Evolutionary conservation across 2,329 filamentous ascomycete genomes (phyloP), one percentile per base, ranked within the genome.

Genomic region (Bipolaris victoriae): DNA sequence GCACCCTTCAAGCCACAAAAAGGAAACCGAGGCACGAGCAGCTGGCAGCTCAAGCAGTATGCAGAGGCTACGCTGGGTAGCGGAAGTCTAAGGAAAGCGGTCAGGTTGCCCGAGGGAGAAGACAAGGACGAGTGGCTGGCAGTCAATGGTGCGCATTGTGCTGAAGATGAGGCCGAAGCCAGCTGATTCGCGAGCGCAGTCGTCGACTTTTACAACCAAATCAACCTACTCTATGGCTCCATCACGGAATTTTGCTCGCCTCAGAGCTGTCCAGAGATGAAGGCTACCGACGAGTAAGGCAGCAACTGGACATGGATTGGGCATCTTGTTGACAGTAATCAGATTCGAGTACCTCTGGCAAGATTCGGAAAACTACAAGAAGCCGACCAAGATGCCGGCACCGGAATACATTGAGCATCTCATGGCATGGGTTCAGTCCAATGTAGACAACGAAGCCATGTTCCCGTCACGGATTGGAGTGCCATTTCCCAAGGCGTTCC

Each of bases 161-260:
- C 33, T 57, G 16, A 44, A 20, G 6, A 22, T 24, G 54, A 22
- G n/a, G 26, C 26, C 43, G 15, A 43, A 45, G n/a, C 49, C 36
- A 40, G 64, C 62, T 64, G 40, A 69, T 22, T 29, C 26, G n/a
- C 9, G 11, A 37, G 29, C 10, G n/a, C 46, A 97, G 93, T 99
- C 82, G 95, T 99, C 81, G 95, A 99, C 80, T 99, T 99, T 80
- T 99, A 99, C 86, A 99, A 99, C 82, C 95, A 99, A 80, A 96
- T 99, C 83, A 99, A 99, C 80, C 86, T 99, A 35, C 88, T 99
- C 58, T 99, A 99, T 77, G 96, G 96, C 58, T 95, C 95, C 65
- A 99, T 99, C 75, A 99, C 95, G 58, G 95, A 99, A 76, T 99
- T 99, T 80, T 99, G 95, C 83, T 98, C 95, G 24, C 94, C 95